These are phyloP conservation scores for Russula olivacea DNA, from an alignment of 768 basidiomycete species.

Conservation along the genomic window DNA sequence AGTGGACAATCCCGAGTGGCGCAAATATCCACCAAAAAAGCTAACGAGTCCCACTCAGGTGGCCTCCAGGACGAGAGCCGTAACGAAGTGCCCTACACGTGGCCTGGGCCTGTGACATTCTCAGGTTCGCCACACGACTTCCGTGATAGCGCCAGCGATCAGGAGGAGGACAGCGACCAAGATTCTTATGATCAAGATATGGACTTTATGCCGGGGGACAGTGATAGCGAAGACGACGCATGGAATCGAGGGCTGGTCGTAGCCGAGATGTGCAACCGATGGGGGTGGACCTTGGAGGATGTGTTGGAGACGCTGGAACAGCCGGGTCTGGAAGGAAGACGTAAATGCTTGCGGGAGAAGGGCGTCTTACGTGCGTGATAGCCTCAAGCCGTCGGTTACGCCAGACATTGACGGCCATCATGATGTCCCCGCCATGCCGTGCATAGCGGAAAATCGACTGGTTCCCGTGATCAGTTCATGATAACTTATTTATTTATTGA, in stretches of 20 bases:
- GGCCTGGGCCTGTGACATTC: slow-evolving; percentile 15
- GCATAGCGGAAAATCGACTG: slow-evolving; percentile 25
- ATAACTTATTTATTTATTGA: slow-evolving; percentile 22
- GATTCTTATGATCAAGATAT: slow-evolving; percentile 21
- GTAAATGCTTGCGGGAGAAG: slow-evolving; percentile 23
- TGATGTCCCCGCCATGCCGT: slow-evolving; percentile 19
- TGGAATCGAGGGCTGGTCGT: slow-evolving; percentile 19
- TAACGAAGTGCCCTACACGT: slow-evolving; percentile 18
- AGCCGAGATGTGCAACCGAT: slow-evolving; percentile 21
- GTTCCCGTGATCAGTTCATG: slow-evolving; percentile 16
- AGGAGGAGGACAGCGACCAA: slow-evolving; percentile 22
- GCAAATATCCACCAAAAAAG: slow-evolving; percentile 1
- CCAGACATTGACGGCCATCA: slow-evolving; percentile 13
- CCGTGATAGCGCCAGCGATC: slow-evolving; percentile 18
- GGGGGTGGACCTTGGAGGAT: slow-evolving; percentile 24
- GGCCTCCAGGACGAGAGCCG: slow-evolving; percentile 8
- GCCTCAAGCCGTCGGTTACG: slow-evolving; percentile 14
- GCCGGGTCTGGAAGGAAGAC: slow-evolving; percentile 20
- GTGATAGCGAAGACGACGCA: slow-evolving; percentile 17
- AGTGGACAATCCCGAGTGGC: slow-evolving; percentile 6
- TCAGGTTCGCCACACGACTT: slow-evolving; percentile 17
- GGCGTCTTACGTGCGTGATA: slow-evolving; percentile 23
- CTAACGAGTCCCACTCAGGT: slow-evolving; percentile 12
- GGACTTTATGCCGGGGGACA: slow-evolving; percentile 18
- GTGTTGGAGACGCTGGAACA: slow-evolving; percentile 23